phyloP scores from a whole-genome alignment of 352 stramenopile species.

The Phytophthora pseudosyringae region DNA sequence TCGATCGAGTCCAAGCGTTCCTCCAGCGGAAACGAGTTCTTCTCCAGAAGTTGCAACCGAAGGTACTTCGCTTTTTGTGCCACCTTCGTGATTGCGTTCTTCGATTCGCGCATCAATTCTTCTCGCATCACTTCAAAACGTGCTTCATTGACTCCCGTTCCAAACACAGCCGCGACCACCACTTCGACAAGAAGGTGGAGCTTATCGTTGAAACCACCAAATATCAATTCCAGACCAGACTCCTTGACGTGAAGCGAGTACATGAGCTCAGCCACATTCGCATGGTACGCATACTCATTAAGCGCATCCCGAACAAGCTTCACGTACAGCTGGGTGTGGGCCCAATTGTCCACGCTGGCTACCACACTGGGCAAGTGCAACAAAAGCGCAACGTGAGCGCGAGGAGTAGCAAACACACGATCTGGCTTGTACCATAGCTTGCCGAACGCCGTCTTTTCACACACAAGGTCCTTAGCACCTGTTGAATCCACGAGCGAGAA shows the following conservation, averaged over 20 bases:
- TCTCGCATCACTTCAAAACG: constrained; percentile 74
- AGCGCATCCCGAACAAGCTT: constrained; percentile 71
- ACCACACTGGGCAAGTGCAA: constrained; percentile 62
- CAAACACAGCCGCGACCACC: constrained; percentile 63
- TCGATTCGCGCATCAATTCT: constrained; percentile 74
- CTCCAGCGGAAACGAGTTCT: constrained; percentile 52
- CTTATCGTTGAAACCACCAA: constrained; percentile 84
- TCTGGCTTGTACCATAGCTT: constrained; percentile 76
- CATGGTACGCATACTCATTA: constrained; percentile 79
- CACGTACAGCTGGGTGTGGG: constrained; percentile 62
- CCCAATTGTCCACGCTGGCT: constrained; percentile 42
- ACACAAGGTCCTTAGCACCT: constrained; percentile 36
- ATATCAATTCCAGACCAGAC: constrained; percentile 64
- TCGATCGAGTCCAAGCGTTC: constrained; percentile 57
- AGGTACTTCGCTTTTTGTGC: constrained; percentile 69
- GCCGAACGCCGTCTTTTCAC: constrained; percentile 46
- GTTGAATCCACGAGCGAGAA: constrained; percentile 59
- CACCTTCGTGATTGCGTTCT: constrained; percentile 68
- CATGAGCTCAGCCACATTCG: constrained; percentile 73
- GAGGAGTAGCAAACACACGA: constrained; percentile 61
- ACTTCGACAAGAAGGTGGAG: constrained; percentile 66
- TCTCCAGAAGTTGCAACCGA: constrained; percentile 66
- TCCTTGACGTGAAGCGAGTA: constrained; percentile 77
- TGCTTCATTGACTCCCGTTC: constrained; percentile 46
- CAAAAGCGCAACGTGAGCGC: constrained; percentile 61